phyloP scores from a whole-genome alignment of 768 basidiomycete species.

The Nidularia pulvinata region DNA sequence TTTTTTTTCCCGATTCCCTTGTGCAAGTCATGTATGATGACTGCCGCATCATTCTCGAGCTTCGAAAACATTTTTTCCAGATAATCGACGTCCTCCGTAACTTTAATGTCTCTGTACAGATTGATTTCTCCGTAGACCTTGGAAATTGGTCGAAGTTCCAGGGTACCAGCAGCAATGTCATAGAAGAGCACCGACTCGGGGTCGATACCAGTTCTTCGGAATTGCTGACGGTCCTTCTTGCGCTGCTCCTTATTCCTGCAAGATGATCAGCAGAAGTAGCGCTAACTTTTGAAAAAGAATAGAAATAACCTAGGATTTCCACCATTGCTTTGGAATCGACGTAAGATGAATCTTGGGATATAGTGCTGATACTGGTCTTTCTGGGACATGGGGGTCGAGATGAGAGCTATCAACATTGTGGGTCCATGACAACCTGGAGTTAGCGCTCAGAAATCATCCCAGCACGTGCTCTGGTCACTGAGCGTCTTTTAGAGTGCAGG shows the following conservation, averaged over 20 bases:
- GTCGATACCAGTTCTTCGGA: not conserved
- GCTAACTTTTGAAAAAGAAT: no score
- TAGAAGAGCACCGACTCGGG: constrained; percentile 15
- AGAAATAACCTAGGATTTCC: not conserved
- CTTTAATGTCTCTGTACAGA: constrained; percentile 19
- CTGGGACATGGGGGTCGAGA: no score
- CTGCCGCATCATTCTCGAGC: constrained; percentile 22
- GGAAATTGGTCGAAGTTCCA: constrained; percentile 9
- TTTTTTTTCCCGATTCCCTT: not conserved
- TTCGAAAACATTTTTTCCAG: constrained; percentile 20
- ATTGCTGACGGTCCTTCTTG: constrained; percentile 4
- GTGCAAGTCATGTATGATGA: constrained; percentile 16
- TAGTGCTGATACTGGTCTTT: constrained; percentile 21
- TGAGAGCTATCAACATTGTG: no score
- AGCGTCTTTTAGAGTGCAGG: no score
- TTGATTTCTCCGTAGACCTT: constrained; percentile 16
- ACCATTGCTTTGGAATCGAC: constrained; percentile 13
- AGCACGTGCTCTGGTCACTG: no score
- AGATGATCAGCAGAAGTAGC: no score
- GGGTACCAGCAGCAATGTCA: constrained; percentile 11
- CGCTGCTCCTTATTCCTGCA: constrained; percentile 4
- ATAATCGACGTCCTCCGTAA: constrained; percentile 16
- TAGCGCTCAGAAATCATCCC: no score
- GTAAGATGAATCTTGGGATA: constrained; percentile 26
- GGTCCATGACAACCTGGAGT: no score